Base-by-base conservation (phyloP, 305 asterid species). In the Fraxinus sp. region DNA sequence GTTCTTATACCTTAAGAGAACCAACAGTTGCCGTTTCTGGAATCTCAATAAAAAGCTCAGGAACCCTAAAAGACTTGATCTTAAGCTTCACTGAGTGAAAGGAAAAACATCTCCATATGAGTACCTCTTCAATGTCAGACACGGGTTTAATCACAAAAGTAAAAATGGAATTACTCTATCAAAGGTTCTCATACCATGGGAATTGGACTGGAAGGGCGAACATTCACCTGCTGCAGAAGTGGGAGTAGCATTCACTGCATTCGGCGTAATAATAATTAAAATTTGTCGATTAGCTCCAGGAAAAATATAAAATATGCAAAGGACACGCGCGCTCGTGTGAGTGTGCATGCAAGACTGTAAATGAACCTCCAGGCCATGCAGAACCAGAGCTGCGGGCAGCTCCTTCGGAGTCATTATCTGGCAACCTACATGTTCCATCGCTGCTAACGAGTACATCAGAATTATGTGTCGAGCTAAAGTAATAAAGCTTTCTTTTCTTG, bases 11-110 rank as follows among this genome's bases (percentile, higher is more conserved):
- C 98, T 93, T 96, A 37, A 96, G 91, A 85, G 95, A 92, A 80
- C 96, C 97, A 84, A 96, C 92, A 13, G 98, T 94, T 83, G 97
- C 96, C 82, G 88, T 92, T 92, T 96, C 99, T 37, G 98, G 93
- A 75, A 96, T 90, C 91, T 96, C 98, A 22, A 96, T 89, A 46
- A 86, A 90, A 81, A 96, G 83, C 87, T 96, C 98, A 0, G 98
- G 99, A 68, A 96, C 97, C 90, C 89, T 90, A 86, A 96, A 96
- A 18, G 98, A 92, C 90, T 91, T 95, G 87, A 96, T 96, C 88
- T 92, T 89, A 66, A 94, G 92, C 88, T 95, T 92, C 88, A 96
- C 99, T 96, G 98, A 46, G 62, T 28, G 70, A 89, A 81, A 70
- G 43, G 36, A 81, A 89, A 86, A 85, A 55, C 18, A 81, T 77